These are phyloP conservation scores for Penicillium fimorum DNA, from an alignment of 495 filamentous ascomycete species.

Conservation along the genomic window DNA sequence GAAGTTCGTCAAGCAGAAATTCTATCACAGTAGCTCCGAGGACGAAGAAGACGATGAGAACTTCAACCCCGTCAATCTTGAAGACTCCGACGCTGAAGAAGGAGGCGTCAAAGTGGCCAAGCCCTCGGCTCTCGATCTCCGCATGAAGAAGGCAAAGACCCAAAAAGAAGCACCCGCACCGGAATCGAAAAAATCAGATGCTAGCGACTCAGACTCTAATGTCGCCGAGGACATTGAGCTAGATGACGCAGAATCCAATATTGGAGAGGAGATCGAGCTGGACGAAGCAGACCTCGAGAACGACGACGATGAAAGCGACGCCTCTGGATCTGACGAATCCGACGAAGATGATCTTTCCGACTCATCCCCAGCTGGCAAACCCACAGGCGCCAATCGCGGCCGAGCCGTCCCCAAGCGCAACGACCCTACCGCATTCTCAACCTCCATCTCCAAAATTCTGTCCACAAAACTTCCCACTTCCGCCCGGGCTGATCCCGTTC, in stretches of 20 bases:
- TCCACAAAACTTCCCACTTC: slow-evolving; percentile 77
- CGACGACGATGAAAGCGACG: slow-evolving; percentile 32
- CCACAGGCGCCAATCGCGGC: slow-evolving; percentile 22
- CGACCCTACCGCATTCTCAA: slow-evolving; percentile 86
- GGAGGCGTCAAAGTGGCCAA: slow-evolving; percentile 26
- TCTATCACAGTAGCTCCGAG: slow-evolving; percentile 74
- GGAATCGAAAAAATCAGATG: slow-evolving; percentile 16
- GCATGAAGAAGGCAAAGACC: slow-evolving; percentile 26
- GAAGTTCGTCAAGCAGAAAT: slow-evolving; percentile 67
- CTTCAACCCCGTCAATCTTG: slow-evolving; percentile 63
- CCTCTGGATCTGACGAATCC: slow-evolving; percentile 24
- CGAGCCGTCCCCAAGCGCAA: slow-evolving; percentile 65
- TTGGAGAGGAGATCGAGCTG: slow-evolving; percentile 32
- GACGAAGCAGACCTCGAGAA: slow-evolving; percentile 39
- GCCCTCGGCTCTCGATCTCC: slow-evolving; percentile 8
- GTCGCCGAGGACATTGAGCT: slow-evolving; percentile 31
- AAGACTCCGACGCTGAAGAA: slow-evolving; percentile 65
- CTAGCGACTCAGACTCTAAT: slow-evolving; percentile 23
- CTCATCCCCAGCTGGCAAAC: slow-evolving; percentile 12
- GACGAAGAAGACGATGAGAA: slow-evolving; percentile 51
- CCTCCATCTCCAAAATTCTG: slow-evolving; percentile 87
- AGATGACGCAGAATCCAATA: slow-evolving; percentile 29
- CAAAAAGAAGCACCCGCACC: slow-evolving; percentile 20
- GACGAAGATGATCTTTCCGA: slow-evolving; percentile 26
- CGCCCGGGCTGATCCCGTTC: slow-evolving; percentile 80